Base-by-base conservation (phyloP, 352 stramenopile species). In the Phytophthora hibernalis region DNA sequence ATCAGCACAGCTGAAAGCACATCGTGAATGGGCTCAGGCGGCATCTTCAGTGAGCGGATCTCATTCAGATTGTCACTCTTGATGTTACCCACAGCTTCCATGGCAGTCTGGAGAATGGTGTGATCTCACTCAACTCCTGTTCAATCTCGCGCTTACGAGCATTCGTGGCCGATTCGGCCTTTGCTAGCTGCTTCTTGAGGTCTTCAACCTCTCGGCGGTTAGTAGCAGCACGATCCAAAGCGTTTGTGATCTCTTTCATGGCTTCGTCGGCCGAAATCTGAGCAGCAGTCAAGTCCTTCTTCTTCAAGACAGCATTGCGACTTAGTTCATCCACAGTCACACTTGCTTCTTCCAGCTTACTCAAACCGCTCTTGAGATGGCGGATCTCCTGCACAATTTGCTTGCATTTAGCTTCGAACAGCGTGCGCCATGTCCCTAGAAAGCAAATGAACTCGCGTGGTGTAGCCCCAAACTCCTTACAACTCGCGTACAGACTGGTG, bases 41-140 rank as follows among this genome's bases (percentile, higher is more conserved):
- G 96, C 80, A 97, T 98, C 60, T 98, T 98, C 11, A 99, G 80
- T 15, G 89, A 98, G 7, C 95, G 85, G 45, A 99, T 98, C 66
- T 98, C 94, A 72, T 98, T 98, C 52, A 99, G 77, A 63, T 98
- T 96, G 66, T 99, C 93, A 37, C 87, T 96, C 71, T 98, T 97
- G 73, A 99, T 98, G 60, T 97, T 92, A 1, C 92, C 92, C 16
- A 97, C 92, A 5, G 92, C 92, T 50, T 97, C 87, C 66, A 97
- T 97, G 7, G 92, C 92, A 12, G 87, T 90, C 60, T 98, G 92
- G 0, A 98, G 74, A 38, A 98, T 93, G 95, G 95, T 16, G 79
- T 95, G 64, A 98, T 98, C 45, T 97, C 88, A 7, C 73, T 80
- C 11, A 98, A 65, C 59, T 98, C 96, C n/a, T 87, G 65, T 56